phyloP scores from a whole-genome alignment of 2,329 filamentous ascomycete species.

The Phialophora macrospora region DNA sequence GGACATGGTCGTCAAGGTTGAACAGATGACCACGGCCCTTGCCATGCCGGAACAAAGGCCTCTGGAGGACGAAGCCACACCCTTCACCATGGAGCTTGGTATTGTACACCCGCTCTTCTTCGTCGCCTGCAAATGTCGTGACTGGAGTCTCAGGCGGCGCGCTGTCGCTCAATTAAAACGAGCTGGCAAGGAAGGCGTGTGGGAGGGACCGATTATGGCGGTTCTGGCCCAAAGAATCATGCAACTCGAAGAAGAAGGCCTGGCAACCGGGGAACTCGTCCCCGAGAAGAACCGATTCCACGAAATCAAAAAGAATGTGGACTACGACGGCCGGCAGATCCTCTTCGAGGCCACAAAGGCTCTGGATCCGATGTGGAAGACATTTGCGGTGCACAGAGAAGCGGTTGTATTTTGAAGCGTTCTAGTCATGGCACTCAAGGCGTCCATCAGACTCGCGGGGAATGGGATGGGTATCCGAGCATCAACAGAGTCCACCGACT shows the following conservation, averaged over 20 bases:
- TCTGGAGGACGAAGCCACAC: constrained; percentile 34
- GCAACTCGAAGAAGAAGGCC: constrained; percentile 39
- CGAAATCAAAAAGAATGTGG: constrained; percentile 40
- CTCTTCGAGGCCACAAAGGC: constrained; percentile 36
- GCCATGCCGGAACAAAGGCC: constrained; percentile 31
- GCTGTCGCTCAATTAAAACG: constrained; percentile 42
- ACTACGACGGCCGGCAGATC: constrained; percentile 38
- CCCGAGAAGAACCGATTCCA: constrained; percentile 39
- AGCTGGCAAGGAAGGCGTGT: constrained; percentile 46
- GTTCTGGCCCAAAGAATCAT: constrained; percentile 40
- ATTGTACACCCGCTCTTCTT: constrained; percentile 44
- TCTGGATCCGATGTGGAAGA: constrained; percentile 34
- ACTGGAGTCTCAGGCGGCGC: constrained; percentile 38
- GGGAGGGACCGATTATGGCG: constrained; percentile 45
- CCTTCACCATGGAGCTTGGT: constrained; percentile 43
- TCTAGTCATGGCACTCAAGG: constrained; percentile 17
- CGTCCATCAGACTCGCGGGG: not conserved
- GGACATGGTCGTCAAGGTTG: constrained; percentile 39
- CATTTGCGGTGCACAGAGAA: constrained; percentile 36
- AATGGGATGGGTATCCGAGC: not conserved
- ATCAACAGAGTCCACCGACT: not conserved
- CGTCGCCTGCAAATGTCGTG: constrained; percentile 43
- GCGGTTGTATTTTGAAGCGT: constrained; percentile 34
- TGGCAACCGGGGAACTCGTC: constrained; percentile 29
- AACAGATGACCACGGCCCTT: constrained; percentile 36